A percentile compares a stretch with the other conserved stretches of the same genome.
Evolutionary conservation across 768 basidiomycete genomes (phyloP).

Genomic region (Lanmaoa pseudosensibilis): DNA sequence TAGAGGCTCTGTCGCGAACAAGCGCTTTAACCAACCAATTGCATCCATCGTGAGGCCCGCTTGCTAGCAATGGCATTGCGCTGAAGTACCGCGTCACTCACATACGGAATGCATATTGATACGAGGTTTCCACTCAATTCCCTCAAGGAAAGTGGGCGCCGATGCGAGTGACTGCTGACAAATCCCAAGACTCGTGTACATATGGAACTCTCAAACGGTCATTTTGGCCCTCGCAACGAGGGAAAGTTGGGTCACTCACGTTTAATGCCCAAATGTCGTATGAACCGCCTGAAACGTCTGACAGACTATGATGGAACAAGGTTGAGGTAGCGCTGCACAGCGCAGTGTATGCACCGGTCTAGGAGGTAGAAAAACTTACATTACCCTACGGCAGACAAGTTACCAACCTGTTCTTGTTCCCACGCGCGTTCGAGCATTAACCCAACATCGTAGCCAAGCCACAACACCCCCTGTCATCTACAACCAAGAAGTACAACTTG

Average conservation of each 20-base stretch:
- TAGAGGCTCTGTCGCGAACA: background rate
- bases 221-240: no score
- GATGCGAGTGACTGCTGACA: background rate
- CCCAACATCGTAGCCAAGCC: background rate
- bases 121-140: background rate
- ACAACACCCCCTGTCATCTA: no score
- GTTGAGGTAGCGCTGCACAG: background rate
- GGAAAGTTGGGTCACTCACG: background rate
- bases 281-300: background rate
- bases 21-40: background rate
- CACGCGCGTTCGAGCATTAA: no score
- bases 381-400: no score
- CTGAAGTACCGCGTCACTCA: background rate
- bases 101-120: background rate
- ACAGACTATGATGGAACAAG: background rate
- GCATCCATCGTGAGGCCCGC: background rate
- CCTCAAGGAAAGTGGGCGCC: background rate
- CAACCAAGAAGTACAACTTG: background rate
- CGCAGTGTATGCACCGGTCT: background rate
- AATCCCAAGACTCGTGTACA: background rate
- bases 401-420: background rate
- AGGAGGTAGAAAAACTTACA: background rate
- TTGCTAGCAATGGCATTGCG: background rate
- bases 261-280: background rate
- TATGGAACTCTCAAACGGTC: background rate